A percentile compares a stretch with the other conserved stretches of the same genome.
These are phyloP conservation scores for Rhododendron molle DNA, from an alignment of 148 eudicot genomes.

Conservation along the genomic window DNA sequence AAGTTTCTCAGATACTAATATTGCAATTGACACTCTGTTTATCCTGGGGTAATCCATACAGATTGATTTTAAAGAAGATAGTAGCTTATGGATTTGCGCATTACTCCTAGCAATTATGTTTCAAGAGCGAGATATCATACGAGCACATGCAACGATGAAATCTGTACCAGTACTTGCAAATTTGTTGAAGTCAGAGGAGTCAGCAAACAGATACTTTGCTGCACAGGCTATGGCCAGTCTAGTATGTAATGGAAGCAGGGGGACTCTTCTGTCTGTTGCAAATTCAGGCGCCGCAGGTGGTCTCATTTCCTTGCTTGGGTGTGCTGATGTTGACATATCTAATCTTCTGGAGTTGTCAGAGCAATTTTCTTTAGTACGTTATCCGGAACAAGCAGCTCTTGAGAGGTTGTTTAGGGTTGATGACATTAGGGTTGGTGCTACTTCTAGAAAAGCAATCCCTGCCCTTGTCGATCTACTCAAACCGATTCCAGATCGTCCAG, in stretches of 20 bases:
- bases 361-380: slow-evolving; percentile 66
- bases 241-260: slow-evolving; percentile 93
- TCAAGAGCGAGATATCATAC: slow-evolving; percentile 87
- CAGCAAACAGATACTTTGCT: slow-evolving; percentile 82
- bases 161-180: slow-evolving; percentile 71
- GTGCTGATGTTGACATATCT: slow-evolving; percentile 79
- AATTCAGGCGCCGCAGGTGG: slow-evolving; percentile 90
- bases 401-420: slow-evolving; percentile 96
- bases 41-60: slow-evolving; percentile 31
- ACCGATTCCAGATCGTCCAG: slow-evolving; percentile 96
- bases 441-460: slow-evolving; percentile 93
- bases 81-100: slow-evolving; percentile 80
- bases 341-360: slow-evolving; percentile 78
- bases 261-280: slow-evolving; percentile 91
- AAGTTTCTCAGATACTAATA: not conserved
- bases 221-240: slow-evolving; percentile 93
- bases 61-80: slow-evolving; percentile 60
- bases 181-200: slow-evolving; percentile 76
- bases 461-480: slow-evolving; percentile 91
- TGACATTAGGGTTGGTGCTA: slow-evolving; percentile 89
- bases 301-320: slow-evolving; percentile 81
- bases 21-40: not conserved
- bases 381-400: slow-evolving; percentile 93
- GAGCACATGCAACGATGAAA: slow-evolving; percentile 77
- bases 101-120: slow-evolving; percentile 78